phyloP scores from a whole-genome alignment of 2,329 filamentous ascomycete species.

The Beauveria australis region DNA sequence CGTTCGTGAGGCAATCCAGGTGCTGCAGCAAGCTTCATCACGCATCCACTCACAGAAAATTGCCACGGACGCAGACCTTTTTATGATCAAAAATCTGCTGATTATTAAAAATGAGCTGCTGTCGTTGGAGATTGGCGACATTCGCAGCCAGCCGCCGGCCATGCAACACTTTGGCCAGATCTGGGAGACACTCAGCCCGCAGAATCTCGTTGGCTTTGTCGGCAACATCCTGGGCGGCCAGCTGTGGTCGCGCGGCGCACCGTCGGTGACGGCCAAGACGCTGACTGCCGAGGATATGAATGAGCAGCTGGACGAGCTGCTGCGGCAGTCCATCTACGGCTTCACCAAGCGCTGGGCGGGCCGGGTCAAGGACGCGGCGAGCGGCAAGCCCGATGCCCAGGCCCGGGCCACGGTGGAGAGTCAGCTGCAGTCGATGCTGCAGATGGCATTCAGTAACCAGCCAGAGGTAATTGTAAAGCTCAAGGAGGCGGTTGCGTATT shows the following conservation, averaged over 20 bases:
- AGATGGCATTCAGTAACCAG: slow-evolving; percentile 50
- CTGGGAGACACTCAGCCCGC: slow-evolving; percentile 53
- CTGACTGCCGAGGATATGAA: slow-evolving; percentile 49
- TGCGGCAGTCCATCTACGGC: slow-evolving; percentile 53
- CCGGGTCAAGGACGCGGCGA: slow-evolving; percentile 40
- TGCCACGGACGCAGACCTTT: slow-evolving; percentile 71
- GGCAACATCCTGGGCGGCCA: slow-evolving; percentile 48
- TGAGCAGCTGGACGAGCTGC: slow-evolving; percentile 55
- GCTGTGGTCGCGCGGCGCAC: slow-evolving; percentile 34
- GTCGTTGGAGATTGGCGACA: slow-evolving; percentile 81
- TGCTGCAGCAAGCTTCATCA: slow-evolving; percentile 68
- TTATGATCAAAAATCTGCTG: slow-evolving; percentile 89
- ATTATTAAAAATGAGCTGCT: slow-evolving; percentile 94
- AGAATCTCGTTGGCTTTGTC: slow-evolving; percentile 52
- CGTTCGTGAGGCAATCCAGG: slow-evolving; percentile 80
- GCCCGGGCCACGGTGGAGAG: slow-evolving; percentile 44
- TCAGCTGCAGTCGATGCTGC: slow-evolving; percentile 49
- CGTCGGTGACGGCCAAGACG: slow-evolving; percentile 29
- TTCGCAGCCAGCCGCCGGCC: slow-evolving; percentile 38
- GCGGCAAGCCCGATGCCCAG: slow-evolving; percentile 39
- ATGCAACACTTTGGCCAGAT: slow-evolving; percentile 58
- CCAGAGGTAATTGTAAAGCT: slow-evolving; percentile 51
- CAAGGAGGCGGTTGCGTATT: slow-evolving; percentile 52
- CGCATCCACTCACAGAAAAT: slow-evolving; percentile 56
- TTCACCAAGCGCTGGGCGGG: slow-evolving; percentile 55